These are phyloP conservation scores for Fragaria ananassa DNA, from an alignment of 306 rosid species.

Conservation along the genomic window DNA sequence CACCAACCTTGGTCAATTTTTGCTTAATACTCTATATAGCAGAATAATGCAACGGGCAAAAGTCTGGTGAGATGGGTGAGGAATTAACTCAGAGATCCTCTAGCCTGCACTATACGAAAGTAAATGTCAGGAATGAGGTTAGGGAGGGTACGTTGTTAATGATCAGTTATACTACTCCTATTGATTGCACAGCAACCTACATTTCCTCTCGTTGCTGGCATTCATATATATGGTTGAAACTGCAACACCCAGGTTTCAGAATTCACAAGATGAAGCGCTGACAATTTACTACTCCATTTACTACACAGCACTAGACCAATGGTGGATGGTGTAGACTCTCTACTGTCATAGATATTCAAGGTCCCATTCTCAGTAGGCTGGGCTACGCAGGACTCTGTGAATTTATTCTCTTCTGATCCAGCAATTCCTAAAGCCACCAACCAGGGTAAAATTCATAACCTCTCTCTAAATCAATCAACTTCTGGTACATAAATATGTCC, in stretches of 20 bases:
- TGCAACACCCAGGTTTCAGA: not conserved
- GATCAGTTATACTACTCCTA: not conserved
- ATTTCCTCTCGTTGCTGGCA: not conserved
- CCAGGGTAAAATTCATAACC: not conserved
- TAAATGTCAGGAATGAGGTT: not conserved
- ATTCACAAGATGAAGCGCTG: conserved; percentile 7
- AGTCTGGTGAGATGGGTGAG: not conserved
- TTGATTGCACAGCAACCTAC: conserved; percentile 2
- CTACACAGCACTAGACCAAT: not conserved
- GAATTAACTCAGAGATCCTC: not conserved
- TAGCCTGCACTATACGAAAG: not conserved
- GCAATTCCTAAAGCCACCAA: not conserved
- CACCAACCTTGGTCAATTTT: not conserved
- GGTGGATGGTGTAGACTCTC: not conserved
- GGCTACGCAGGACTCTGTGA: not conserved
- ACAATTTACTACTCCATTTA: not conserved
- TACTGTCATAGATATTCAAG: not conserved
- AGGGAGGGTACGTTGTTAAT: not conserved
- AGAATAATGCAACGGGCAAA: not conserved
- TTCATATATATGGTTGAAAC: not conserved
- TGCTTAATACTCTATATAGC: not conserved
- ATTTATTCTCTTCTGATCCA: not conserved
- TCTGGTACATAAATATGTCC: not conserved
- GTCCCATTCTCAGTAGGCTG: not conserved
- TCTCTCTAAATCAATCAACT: not conserved